phyloP scores from a whole-genome alignment of 1,284 basidiomycete genomes.

The Papiliotrema nemorosa region DNA sequence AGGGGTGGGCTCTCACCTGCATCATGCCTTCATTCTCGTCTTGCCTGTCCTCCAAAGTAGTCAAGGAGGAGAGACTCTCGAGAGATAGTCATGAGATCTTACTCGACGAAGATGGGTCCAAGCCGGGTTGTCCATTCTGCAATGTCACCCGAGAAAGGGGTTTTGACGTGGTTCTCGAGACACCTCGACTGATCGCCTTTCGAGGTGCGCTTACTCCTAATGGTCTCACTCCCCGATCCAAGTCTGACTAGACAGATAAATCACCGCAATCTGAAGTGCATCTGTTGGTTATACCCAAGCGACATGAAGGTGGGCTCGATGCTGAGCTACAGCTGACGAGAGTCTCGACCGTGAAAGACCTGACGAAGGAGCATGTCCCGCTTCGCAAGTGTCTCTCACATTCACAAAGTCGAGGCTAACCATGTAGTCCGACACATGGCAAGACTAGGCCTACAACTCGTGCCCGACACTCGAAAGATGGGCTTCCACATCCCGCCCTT shows the following conservation, averaged over 20 bases:
- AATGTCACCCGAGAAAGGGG: constrained; percentile 55
- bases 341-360: constrained; percentile 56
- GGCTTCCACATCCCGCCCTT: constrained; percentile 82
- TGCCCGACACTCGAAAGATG: constrained; percentile 57
- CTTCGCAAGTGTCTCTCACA: constrained; percentile 51
- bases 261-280: constrained; percentile 62
- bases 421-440: constrained; percentile 64
- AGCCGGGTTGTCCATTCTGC: constrained; percentile 58
- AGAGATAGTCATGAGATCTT: not conserved
- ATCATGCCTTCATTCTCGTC: not conserved
- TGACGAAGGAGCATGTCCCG: constrained; percentile 53
- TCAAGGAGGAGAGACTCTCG: not conserved
- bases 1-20: too few species aligned
- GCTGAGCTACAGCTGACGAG: constrained; percentile 25
- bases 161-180: constrained; percentile 63
- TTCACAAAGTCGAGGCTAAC: constrained; percentile 1
- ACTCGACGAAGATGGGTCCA: not conserved
- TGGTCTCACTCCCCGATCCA: too few species aligned
- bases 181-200: constrained; percentile 61
- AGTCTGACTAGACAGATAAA: constrained; percentile 7
- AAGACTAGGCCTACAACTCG: constrained; percentile 57
- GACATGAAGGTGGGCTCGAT: constrained; percentile 56
- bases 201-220: constrained; percentile 53
- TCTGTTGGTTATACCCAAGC: constrained; percentile 62
- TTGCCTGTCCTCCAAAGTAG: not conserved